phyloP scores from a whole-genome alignment of 768 basidiomycete species.

The Tremella fuciformis region DNA sequence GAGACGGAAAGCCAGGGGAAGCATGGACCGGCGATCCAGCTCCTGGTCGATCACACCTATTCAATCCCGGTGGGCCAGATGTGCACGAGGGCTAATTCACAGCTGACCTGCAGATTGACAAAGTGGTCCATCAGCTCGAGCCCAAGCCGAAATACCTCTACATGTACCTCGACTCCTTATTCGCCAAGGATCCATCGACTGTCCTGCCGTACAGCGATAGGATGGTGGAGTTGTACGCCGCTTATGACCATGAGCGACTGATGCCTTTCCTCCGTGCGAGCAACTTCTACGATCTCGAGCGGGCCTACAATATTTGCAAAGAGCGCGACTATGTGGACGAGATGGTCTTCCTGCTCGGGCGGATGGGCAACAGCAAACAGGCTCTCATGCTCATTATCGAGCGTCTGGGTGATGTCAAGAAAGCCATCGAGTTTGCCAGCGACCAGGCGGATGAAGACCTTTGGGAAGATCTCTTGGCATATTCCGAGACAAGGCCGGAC shows the following conservation, averaged over 20 bases:
- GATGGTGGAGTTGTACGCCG: conserved; percentile 86
- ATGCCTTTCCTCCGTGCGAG: conserved; percentile 90
- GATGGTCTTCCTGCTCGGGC: conserved; percentile 94
- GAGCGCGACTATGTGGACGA: conserved; percentile 83
- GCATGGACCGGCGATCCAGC: conserved; percentile 72
- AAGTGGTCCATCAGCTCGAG: conserved; percentile 83
- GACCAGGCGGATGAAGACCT: conserved; percentile 95
- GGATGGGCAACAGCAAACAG: conserved; percentile 97
- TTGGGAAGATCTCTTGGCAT: conserved; percentile 92
- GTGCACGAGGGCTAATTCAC: neutral
- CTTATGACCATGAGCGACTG: conserved; percentile 71
- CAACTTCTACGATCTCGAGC: conserved; percentile 84
- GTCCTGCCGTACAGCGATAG: conserved; percentile 78
- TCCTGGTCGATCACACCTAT: conserved; percentile 90
- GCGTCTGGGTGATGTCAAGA: conserved; percentile 82
- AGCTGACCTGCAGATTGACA: conserved; percentile 61
- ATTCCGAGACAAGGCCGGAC: conserved; percentile 93
- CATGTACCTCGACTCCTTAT: conserved; percentile 85
- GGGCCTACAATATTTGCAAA: conserved; percentile 83
- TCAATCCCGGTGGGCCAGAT: conserved; percentile 76
- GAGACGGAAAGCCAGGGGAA: conserved; percentile 23
- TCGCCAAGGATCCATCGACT: conserved; percentile 77
- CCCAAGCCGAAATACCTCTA: conserved; percentile 76
- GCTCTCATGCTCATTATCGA: conserved; percentile 94
- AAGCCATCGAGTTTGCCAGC: conserved; percentile 96